Base-by-base conservation (phyloP, 1,139 yeast species). In the Kodamaea arcana region DNA sequence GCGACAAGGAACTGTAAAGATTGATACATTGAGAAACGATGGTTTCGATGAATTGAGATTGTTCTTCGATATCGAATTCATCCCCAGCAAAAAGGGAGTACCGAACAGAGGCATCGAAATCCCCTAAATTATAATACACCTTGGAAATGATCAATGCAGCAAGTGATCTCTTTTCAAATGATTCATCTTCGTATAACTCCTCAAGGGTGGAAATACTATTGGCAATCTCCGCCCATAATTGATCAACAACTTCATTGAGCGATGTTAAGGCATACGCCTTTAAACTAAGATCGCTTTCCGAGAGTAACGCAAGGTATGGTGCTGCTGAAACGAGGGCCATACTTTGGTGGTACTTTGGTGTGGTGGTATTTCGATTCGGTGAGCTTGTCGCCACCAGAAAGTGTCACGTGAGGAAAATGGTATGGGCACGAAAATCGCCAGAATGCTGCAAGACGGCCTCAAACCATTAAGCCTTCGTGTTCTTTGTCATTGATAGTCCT, bases 151-250 rank as follows among this genome's bases (percentile, higher is more conserved):
- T 78, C 44, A 92, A 70, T 3, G 98, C 98, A 3, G 97, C 98
- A 53, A 92, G 72, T 36, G 78, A 66, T 48, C 95, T 78, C 42
- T 83, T 78, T 32, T 81, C 78, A 58, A 90, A 92, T 12, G 73
- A 61, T 39, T 75, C 73, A 58, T 92, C 96, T 61, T 92, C 98
- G 53, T 83, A 88, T 36, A 92, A 69, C 45, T 87, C 95, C 65
- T 92, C 98, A 53, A 69, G 87, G 70, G 84, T 92, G 30, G 86
- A 70, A 46, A 92, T 78, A 54, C 77, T 81, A 61, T 92, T 94
- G 42, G 98, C 95, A 41, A 94, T 85, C 66, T 92, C 98, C 3
- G 97, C 90, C 99, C 99, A 92, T 46, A 87, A 72, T 59, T 86
- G 90, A 64, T 88, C 95, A 37, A 88, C 96, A 38, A 84, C 76